Evolutionary conservation across 1,139 yeast genomes (phyloP), one percentile per base, ranked within the genome.

Genomic region (Magnusiomyces fungicola): DNA sequence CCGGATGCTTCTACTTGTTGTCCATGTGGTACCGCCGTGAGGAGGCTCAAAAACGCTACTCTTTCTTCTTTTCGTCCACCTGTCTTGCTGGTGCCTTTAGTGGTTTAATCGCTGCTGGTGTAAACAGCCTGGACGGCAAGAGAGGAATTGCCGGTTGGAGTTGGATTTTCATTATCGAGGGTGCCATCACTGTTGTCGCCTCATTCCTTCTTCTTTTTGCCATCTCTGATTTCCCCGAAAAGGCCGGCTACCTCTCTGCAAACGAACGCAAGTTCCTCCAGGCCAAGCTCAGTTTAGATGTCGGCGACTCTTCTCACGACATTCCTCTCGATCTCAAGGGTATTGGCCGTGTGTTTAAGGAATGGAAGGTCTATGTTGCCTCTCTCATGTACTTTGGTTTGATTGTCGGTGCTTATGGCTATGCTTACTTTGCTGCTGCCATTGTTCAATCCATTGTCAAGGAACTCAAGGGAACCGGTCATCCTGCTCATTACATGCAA

Each of bases 41-140:
- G 16, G 90, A 83, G 64, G 78, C 86, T 16, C 89, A 81, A 64
- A 75, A 80, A 61, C 69, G 92, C 50, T 81, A 80, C 62, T 76
- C 83, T 12, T 75, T 80, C 46, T 83, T 83, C 65, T 83, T 83
- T 66, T 52, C 83, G 42, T 83, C 87, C 45, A 79, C 87, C 14
- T 76, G 83, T 58, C 71, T 83, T 53, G 84, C 90, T 24, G 89
- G 92, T 62, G 95, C 90, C 3, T 84, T 85, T 66, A 84, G 88
- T 50, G 94, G 95, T 51, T 78, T 87, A 47, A 75, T 86, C 53
- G 86, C 86, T 25, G 79, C 76, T 48, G 81, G 81, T 49, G 74
- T 80, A 47, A 66, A 75, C 60, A 76, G 72, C 50, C 63, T 80
- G 54, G 69, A 74, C 55, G 79, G 79, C 14, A 64, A 58, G 14